Evolutionary conservation across 2,329 filamentous ascomycete genomes (phyloP).

Genomic region (Xylaria sp.): DNA sequence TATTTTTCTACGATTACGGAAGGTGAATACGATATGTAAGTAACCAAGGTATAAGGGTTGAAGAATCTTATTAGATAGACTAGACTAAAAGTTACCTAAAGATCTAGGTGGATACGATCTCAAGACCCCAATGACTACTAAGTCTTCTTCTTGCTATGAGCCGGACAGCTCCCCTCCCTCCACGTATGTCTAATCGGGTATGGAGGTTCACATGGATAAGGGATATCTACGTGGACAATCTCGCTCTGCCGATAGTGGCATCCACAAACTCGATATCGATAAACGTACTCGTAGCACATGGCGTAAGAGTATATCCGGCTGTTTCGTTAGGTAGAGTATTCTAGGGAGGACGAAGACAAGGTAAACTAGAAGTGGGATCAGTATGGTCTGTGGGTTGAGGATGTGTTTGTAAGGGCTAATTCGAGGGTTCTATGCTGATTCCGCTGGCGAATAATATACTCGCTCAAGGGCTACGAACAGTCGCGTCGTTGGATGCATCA

Average conservation of each 20-base stretch:
- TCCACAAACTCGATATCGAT: background rate
- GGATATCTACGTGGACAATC: background rate
- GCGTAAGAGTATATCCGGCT: background rate
- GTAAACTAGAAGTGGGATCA: background rate
- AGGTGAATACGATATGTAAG: too few species aligned
- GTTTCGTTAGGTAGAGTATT: background rate
- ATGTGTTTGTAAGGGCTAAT: background rate
- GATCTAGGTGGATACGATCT: background rate
- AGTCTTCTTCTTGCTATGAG: background rate
- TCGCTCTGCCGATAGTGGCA: background rate
- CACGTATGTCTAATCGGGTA: background rate
- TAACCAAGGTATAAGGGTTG: too few species aligned
- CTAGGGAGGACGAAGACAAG: background rate
- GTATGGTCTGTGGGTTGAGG: background rate
- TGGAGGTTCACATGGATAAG: background rate
- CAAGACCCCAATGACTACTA: too few species aligned
- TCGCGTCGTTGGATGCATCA: background rate
- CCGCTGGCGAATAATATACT: background rate
- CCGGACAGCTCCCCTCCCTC: background rate
- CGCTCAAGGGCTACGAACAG: background rate
- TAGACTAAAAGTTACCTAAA: background rate
- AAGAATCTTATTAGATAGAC: too few species aligned
- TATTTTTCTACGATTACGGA: background rate
- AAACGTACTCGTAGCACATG: slow-evolving; percentile 4
- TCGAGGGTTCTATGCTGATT: background rate